Evolutionary conservation across 495 filamentous ascomycete genomes (phyloP).

Genomic region (Cercophora samala): DNA sequence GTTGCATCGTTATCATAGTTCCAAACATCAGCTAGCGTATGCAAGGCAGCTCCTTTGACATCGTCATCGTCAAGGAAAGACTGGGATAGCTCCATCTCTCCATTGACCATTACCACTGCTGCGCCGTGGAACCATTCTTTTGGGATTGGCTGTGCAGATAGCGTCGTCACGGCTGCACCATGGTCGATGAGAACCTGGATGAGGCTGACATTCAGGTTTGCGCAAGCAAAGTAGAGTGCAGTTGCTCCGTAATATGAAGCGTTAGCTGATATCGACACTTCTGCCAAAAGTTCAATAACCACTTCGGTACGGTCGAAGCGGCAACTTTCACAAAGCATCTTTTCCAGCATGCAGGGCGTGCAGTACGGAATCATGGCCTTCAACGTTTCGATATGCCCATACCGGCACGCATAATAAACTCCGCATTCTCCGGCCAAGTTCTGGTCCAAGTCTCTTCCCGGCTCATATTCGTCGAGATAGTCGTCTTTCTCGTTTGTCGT

Average conservation of each 20-base stretch:
- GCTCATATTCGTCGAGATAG: not conserved
- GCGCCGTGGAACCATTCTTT: not conserved
- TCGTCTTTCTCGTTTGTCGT: slow-evolving; percentile 24
- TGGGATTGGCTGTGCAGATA: not conserved
- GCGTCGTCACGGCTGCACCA: not conserved
- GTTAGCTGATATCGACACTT: slow-evolving; percentile 9
- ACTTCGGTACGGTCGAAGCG: slow-evolving; percentile 4
- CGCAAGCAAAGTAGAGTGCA: slow-evolving; percentile 11
- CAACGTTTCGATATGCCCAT: slow-evolving; percentile 21
- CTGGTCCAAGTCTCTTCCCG: slow-evolving; percentile 10
- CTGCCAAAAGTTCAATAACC: slow-evolving; percentile 11
- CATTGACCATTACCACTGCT: not conserved
- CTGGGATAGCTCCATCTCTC: not conserved
- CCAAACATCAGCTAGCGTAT: not conserved
- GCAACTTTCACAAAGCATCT: slow-evolving; percentile 13
- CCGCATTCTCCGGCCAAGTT: slow-evolving; percentile 10
- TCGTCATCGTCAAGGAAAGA: too few species aligned
- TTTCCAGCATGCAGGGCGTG: slow-evolving; percentile 2
- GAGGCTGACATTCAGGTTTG: not conserved
- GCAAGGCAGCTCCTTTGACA: too few species aligned
- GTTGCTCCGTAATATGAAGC: slow-evolving; percentile 11
- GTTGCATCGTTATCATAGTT: not conserved
- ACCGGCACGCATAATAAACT: slow-evolving; percentile 22
- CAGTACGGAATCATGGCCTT: slow-evolving; percentile 22
- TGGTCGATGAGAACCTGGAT: slow-evolving; percentile 10